phyloP scores from a whole-genome alignment of 768 basidiomycete genomes.

The Xerocomellus dryophilus region DNA sequence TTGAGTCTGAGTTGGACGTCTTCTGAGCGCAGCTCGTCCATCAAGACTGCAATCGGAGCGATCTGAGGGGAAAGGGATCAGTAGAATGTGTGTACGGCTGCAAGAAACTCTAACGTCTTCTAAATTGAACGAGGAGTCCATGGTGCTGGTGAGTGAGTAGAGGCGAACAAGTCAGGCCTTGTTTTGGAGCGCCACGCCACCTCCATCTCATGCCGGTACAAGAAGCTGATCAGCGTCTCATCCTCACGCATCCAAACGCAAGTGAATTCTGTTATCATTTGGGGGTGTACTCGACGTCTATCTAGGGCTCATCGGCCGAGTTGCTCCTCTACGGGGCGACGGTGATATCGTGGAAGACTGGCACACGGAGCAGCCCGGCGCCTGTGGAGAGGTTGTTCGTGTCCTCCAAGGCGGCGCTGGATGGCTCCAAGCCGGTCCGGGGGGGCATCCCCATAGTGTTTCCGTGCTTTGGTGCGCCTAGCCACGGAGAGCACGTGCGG shows the following conservation, averaged over 20 bases:
- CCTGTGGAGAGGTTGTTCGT: slow-evolving; percentile 75
- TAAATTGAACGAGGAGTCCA: slow-evolving; percentile 63
- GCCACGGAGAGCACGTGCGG: slow-evolving; percentile 63
- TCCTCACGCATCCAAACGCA: slow-evolving; percentile 66
- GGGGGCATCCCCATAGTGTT: slow-evolving; percentile 66
- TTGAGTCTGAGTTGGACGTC: slow-evolving; percentile 95
- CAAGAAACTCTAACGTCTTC: slow-evolving; percentile 58
- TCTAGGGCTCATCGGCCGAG: slow-evolving; percentile 62
- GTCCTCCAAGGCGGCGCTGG: slow-evolving; percentile 72
- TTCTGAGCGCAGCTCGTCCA: slow-evolving; percentile 97
- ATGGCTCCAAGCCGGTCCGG: slow-evolving; percentile 75
- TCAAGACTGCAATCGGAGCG: slow-evolving; percentile 92
- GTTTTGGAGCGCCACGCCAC: slow-evolving; percentile 24
- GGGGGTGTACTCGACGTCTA: not conserved
- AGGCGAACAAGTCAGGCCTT: not conserved
- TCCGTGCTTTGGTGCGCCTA: slow-evolving; percentile 86
- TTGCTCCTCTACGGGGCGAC: slow-evolving; percentile 83
- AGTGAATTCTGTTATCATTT: not conserved
- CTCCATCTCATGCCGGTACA: slow-evolving; percentile 53
- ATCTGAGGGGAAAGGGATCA: slow-evolving; percentile 49
- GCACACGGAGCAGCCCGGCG: slow-evolving; percentile 32
- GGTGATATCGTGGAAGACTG: slow-evolving; percentile 79
- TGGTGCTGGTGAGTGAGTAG: slow-evolving; percentile 12
- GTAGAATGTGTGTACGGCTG: slow-evolving; percentile 7
- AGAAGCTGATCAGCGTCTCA: slow-evolving; percentile 39